Evolutionary conservation across 2,329 filamentous ascomycete species (phyloP).

Genomic region (Aspergillus fumigatus): DNA sequence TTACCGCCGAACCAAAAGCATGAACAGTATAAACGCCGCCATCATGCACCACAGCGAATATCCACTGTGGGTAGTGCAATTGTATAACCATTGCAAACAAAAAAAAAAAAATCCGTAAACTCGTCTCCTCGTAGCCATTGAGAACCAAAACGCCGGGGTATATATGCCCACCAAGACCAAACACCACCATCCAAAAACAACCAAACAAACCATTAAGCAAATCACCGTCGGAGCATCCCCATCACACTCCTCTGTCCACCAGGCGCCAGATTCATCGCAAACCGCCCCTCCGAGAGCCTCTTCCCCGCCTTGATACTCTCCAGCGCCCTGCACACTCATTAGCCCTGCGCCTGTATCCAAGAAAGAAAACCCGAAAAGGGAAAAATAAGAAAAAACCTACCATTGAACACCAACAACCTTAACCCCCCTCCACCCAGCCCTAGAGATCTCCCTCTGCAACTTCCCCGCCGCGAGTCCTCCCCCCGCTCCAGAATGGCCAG

Average conservation of each 20-base stretch:
- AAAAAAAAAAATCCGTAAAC: background rate
- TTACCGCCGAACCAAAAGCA: too few species aligned
- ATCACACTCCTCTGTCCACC: conserved; percentile 63
- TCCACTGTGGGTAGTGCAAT: background rate
- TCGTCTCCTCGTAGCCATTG: background rate
- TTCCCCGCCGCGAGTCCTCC: conserved; percentile 74
- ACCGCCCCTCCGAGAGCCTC: conserved; percentile 69
- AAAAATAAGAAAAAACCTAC: conserved; percentile 42
- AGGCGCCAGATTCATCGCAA: conserved; percentile 59
- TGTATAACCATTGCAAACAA: background rate
- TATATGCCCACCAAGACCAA: background rate
- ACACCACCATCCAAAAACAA: background rate
- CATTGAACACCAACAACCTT: conserved; percentile 80
- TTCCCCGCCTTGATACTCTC: conserved; percentile 74
- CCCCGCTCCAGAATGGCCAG: conserved; percentile 62
- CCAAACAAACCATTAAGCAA: background rate
- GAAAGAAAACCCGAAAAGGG: conserved; percentile 8
- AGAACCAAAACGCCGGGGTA: background rate
- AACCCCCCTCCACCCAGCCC: conserved; percentile 62
- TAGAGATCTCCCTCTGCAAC: conserved; percentile 72
- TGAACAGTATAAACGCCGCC: too few species aligned
- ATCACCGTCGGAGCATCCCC: conserved; percentile 40
- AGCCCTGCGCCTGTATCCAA: conserved; percentile 3
- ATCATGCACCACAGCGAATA: background rate
- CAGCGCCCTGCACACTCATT: conserved; percentile 58